Conservation (phyloP, 2,329 filamentous ascomycete genomes). For the Monosporascus sp. region DNA sequence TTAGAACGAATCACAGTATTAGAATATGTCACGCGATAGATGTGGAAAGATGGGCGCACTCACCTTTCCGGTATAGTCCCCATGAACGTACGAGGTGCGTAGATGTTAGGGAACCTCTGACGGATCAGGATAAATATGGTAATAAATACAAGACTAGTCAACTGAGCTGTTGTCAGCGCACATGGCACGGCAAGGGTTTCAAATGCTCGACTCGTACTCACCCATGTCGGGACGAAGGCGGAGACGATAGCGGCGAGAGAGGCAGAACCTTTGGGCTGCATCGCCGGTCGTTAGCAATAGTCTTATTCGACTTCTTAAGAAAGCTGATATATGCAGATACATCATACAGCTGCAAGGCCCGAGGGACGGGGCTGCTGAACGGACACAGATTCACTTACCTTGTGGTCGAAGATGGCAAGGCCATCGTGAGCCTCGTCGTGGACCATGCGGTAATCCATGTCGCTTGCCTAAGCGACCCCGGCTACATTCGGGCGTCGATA, state of each 20-base stretch:
- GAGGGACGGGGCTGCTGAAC: too few species aligned
- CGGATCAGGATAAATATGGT: slow-evolving; percentile 23
- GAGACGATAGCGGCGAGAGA: slow-evolving; percentile 22
- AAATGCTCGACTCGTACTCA: slow-evolving; percentile 9
- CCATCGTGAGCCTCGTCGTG: background rate
- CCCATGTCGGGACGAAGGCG: slow-evolving; percentile 25
- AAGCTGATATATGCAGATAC: too few species aligned
- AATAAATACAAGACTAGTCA: slow-evolving; percentile 19
- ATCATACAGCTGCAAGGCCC: too few species aligned
- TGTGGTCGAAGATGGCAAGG: background rate
- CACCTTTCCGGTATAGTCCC: slow-evolving; percentile 24
- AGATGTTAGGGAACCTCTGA: slow-evolving; percentile 21
- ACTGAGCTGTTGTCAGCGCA: slow-evolving; percentile 14
- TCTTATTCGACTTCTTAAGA: too few species aligned
- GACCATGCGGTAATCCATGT: background rate
- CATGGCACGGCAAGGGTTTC: background rate
- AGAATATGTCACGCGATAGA: background rate
- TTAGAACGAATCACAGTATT: slow-evolving; percentile 8
- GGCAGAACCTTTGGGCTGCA: slow-evolving; percentile 22
- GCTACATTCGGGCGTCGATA: background rate
- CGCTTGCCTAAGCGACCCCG: background rate
- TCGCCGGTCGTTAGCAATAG: too few species aligned
- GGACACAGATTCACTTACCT: background rate
- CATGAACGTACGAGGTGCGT: slow-evolving; percentile 24
- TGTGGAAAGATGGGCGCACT: background rate